Evolutionary conservation across 768 basidiomycete genomes (phyloP).

Genomic region (Rhodosporidiobolus sp.): DNA sequence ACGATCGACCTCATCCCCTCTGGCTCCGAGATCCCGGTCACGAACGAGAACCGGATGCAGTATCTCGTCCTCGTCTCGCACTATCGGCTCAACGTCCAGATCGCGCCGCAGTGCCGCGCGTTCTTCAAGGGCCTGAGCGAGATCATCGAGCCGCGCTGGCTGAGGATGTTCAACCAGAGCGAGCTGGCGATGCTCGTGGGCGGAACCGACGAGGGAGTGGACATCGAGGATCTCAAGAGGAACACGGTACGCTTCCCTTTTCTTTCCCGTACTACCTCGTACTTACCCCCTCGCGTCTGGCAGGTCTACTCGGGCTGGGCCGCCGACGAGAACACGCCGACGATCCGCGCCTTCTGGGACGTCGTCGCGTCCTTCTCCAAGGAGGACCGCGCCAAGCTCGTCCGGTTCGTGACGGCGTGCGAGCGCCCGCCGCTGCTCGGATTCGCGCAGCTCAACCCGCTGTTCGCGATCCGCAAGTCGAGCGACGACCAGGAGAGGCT

Average conservation of each 20-base stretch:
- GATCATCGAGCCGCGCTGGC: conserved; percentile 87
- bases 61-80: conserved; percentile 88
- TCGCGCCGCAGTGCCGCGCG: conserved; percentile 55
- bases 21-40: conserved; percentile 78
- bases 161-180: conserved; percentile 96
- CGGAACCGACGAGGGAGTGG: conserved; percentile 43
- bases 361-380: conserved; percentile 76
- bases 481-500: conserved; percentile 60
- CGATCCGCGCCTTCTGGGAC: conserved; percentile 79
- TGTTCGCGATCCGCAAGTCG: conserved; percentile 81
- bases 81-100: conserved; percentile 83
- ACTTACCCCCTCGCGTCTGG: neutral
- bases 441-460: conserved; percentile 80
- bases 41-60: conserved; percentile 78
- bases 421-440: conserved; percentile 82
- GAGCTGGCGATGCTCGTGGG: conserved; percentile 77
- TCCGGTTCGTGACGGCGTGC: conserved; percentile 79
- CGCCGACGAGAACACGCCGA: conserved; percentile 61
- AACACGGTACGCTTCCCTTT: conserved; percentile 65
- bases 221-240: conserved; percentile 67
- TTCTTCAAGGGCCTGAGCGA: conserved; percentile 89
- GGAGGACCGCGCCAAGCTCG: conserved; percentile 69
- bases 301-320: conserved; percentile 30
- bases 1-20: conserved; percentile 74
- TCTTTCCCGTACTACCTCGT: neutral